These are phyloP conservation scores for Suhomyces coccinellae DNA, from an alignment of 1,139 yeast genomes.

Conservation along the genomic window DNA sequence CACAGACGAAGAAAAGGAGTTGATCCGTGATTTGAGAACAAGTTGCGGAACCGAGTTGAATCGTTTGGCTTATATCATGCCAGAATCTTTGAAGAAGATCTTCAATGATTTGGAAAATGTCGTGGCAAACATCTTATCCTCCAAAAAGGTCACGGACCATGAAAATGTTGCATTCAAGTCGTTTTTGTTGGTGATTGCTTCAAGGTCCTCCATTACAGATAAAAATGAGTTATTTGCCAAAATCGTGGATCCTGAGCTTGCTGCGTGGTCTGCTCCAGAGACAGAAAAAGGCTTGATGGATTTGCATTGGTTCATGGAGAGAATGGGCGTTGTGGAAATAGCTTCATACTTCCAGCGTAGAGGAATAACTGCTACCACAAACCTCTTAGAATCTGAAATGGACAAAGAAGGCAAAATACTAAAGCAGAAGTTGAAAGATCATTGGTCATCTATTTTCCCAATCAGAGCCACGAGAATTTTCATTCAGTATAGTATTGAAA, in stretches of 20 bases:
- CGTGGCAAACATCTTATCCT: constrained; percentile 66
- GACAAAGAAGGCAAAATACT: constrained; percentile 85
- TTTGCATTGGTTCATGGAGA: constrained; percentile 96
- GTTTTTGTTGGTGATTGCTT: constrained; percentile 85
- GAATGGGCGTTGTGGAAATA: constrained; percentile 90
- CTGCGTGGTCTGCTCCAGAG: constrained; percentile 90
- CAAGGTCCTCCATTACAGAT: constrained; percentile 70
- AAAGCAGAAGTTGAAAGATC: constrained; percentile 76
- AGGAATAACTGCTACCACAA: constrained; percentile 75
- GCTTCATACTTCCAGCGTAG: constrained; percentile 86
- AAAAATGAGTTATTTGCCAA: constrained; percentile 76
- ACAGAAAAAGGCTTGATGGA: constrained; percentile 88
- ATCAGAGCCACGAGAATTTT: constrained; percentile 93
- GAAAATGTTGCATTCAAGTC: constrained; percentile 94
- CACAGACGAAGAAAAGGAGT: constrained; percentile 72
- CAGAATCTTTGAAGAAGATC: constrained; percentile 80
- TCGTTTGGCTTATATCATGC: constrained; percentile 90
- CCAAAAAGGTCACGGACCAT: constrained; percentile 78
- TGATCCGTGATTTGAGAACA: constrained; percentile 82
- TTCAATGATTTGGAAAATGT: constrained; percentile 81
- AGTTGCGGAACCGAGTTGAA: constrained; percentile 95
- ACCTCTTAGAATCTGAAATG: constrained; percentile 75
- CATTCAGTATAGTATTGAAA: constrained; percentile 93
- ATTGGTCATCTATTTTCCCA: constrained; percentile 94
- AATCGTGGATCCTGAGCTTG: constrained; percentile 88